Base-by-base conservation (phyloP, 169 alveolate species). In the Fabrea salina region DNA sequence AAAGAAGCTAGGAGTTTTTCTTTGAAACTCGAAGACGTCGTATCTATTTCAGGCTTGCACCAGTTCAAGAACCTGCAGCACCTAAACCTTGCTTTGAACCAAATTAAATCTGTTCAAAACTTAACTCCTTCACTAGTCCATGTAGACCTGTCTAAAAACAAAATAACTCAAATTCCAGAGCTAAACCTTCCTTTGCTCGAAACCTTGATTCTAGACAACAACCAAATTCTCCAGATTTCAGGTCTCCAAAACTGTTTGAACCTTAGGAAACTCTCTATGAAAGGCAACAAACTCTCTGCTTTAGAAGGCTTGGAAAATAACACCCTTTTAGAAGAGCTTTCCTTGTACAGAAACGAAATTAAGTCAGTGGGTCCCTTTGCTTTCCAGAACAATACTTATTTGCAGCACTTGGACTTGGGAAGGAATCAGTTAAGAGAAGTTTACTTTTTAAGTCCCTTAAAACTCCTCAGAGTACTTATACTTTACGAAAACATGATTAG, bases 181-280 rank as follows among this genome's bases (percentile, higher is more conserved):
- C 50, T 61, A 30, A 27, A 27, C 39, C 32, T 25, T 33, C 74
- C 74, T 11, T 33, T 22, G 50, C 74, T 61, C 32, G 74, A 61
- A 61, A 13, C 16, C 1, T 30, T 61, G 16, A 61, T 32, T 4
- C 25, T 61, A 33, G 74, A 61, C 53, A 7, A 35, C 16, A 61
- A 61, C 74, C 74, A 61, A 37, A 27, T 61, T 16, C 11, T n/a
- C 0, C 22, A 32, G 41, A 32, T 61, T 11, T 37, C 43, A 1
- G 74, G 74, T 16, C 50, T 61, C 8, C 32, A 61, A 61, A 61
- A 61, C 49, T 61, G 74, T 5, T 0, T 16, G 13, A 61, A 61
- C 39, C 49, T 61, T 1, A 16, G 74, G 27, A 32, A 25, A 1
- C 19, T 61, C 1, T 61, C 74, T 33, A 30, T 61, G 25, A 61